Evolutionary conservation across 1,139 yeast species (phyloP), one percentile per base, ranked within the genome.

Genomic region (Yamadazyma friedrichii): DNA sequence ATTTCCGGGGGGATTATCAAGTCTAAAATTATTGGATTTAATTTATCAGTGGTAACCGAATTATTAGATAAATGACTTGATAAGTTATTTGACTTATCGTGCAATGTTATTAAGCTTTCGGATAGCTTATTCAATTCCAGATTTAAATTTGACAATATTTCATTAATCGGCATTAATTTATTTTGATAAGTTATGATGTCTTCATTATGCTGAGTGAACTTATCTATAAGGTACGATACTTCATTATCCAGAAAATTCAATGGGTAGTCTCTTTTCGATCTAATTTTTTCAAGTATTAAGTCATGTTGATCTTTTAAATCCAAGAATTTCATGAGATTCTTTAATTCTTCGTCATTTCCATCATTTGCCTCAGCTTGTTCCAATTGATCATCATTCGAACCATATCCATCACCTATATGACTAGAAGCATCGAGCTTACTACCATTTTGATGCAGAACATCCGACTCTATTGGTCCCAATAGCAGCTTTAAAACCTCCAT

Each of bases 21-120:
- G 49, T 87, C 93, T 31, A 84, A 73, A 1, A 89, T 82, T 11
- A 87, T 65, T 0, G 95, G 95, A 11, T 82, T 77, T 44, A 89
- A 72, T 41, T 74, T 74, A 22, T 70, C 73, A 28, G 84, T 83
- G 3, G 83, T 66, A 28, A 64, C 58, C 15, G 78, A 74, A 47
- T 88, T 84, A 33, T 67, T 59, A 10, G 70, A 67, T 4, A 88
- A 54, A 40, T 65, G 62, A 6, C 51, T 44, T 1, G 73, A 57
- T 16, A 71, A 50, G 15, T 57, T 57, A 15, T 53, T 51, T 12
- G 74, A 75, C 43, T 85, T 76, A 33, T 70, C 62, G 44, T 84
- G 81, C 30, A 91, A 66, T 8, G 76, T 65, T 2, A 75, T 61
- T 4, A 94, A 79, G 45, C 84, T 76, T 2, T 74, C 64, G 0